Evolutionary conservation across 768 basidiomycete genomes (phyloP).

Genomic region (Candolleomyces aberdarensis): DNA sequence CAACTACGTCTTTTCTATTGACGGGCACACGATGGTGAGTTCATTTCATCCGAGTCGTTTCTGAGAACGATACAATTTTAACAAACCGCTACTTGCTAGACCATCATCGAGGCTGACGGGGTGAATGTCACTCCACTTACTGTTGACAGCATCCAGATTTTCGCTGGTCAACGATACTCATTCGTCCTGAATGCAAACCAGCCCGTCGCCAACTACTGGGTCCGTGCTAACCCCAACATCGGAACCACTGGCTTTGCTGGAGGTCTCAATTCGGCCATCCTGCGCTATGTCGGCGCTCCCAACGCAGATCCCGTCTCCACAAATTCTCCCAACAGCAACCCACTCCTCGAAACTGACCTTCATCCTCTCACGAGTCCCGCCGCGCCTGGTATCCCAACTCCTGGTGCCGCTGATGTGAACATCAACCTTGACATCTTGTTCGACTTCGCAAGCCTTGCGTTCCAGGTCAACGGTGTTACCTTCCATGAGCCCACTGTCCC

Average conservation of each 20-base stretch:
- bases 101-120: slow-evolving; percentile 42
- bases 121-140: slow-evolving; percentile 30
- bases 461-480: slow-evolving; percentile 30
- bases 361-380: slow-evolving; percentile 25
- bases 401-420: slow-evolving; percentile 40
- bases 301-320: slow-evolving; percentile 35
- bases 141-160: slow-evolving; percentile 32
- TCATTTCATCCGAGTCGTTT: no score
- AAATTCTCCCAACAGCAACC: slow-evolving; percentile 20
- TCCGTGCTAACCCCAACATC: slow-evolving; percentile 31
- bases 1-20: slow-evolving; percentile 42
- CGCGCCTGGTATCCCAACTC: slow-evolving; percentile 33
- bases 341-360: slow-evolving; percentile 35
- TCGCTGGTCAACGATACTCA: slow-evolving; percentile 30
- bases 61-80: not conserved
- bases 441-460: slow-evolving; percentile 18
- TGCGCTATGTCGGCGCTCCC: slow-evolving; percentile 45
- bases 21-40: slow-evolving; percentile 38
- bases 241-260: slow-evolving; percentile 20
- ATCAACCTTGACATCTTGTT: slow-evolving; percentile 29
- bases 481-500: slow-evolving; percentile 37
- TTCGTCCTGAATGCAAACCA: slow-evolving; percentile 39
- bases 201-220: slow-evolving; percentile 41
- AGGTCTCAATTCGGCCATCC: slow-evolving; percentile 54
- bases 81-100: slow-evolving; percentile 6